Evolutionary conservation across 805 yeast genomes (phyloP).

Genomic region (Teunomyces kruisii): DNA sequence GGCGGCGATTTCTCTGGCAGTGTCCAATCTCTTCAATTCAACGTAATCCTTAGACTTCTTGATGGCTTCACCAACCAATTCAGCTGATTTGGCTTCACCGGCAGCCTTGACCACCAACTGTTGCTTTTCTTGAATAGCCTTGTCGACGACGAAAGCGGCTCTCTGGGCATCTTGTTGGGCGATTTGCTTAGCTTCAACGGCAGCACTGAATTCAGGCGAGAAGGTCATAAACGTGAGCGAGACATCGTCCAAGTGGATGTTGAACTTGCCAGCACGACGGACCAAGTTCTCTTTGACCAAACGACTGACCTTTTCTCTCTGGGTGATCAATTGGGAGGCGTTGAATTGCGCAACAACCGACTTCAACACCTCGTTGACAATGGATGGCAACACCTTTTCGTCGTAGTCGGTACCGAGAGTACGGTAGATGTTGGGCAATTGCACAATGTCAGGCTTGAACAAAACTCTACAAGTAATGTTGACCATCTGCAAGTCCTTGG

Average conservation of each 20-base stretch:
- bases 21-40: conserved; percentile 93
- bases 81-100: conserved; percentile 98
- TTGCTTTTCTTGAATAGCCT: conserved; percentile 96
- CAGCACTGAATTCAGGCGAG: conserved; percentile 95
- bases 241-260: conserved; percentile 88
- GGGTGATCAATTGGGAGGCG: conserved; percentile 98
- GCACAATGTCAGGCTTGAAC: conserved; percentile 77
- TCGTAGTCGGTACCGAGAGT: conserved; percentile 94
- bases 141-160: conserved; percentile 95
- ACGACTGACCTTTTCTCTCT: conserved; percentile 92
- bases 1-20: conserved; percentile 92
- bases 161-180: conserved; percentile 99
- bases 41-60: conserved; percentile 95
- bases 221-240: conserved; percentile 96
- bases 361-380: conserved; percentile 94
- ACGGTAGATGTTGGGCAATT: conserved; percentile 83
- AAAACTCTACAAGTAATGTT: conserved; percentile 98
- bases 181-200: conserved; percentile 98
- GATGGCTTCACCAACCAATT: conserved; percentile 97
- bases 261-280: conserved; percentile 88
- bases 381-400: conserved; percentile 96
- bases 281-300: conserved; percentile 87
- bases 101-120: conserved; percentile 95
- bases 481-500: conserved; percentile 98
- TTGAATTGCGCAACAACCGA: conserved; percentile 98